Conservation (phyloP, 2,329 filamentous ascomycete species). For the Colletotrichum destructivum region DNA sequence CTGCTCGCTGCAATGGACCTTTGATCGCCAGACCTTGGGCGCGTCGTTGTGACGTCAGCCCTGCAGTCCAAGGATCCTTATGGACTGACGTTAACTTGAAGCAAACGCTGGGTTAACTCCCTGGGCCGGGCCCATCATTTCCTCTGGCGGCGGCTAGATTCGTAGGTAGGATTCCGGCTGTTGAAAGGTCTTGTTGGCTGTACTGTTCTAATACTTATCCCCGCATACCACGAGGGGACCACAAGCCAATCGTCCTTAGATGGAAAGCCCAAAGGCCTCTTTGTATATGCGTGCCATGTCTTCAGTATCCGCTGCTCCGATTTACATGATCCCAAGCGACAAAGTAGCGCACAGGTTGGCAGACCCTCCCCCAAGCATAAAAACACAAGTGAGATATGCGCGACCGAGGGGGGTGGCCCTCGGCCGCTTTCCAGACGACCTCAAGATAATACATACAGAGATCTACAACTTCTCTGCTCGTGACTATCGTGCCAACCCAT, state of each 20-base stretch:
- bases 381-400: conserved; percentile 24
- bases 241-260: too few species aligned
- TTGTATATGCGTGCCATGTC: conserved; percentile 37
- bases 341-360: conserved; percentile 20
- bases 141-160: background rate
- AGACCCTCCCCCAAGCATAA: conserved; percentile 13
- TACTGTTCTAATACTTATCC: background rate
- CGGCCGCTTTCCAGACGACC: conserved; percentile 23
- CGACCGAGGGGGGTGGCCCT: background rate
- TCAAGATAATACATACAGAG: conserved; percentile 40
- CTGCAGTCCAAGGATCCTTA: too few species aligned
- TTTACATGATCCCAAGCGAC: conserved; percentile 26
- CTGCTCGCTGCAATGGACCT: background rate
- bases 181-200: background rate
- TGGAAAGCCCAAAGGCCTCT: conserved; percentile 25
- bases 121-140: too few species aligned
- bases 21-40: background rate
- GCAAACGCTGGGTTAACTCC: too few species aligned
- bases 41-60: background rate
- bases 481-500: conserved; percentile 36
- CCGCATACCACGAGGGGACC: background rate
- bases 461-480: conserved; percentile 33
- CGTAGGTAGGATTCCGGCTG: too few species aligned
- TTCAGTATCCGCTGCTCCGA: conserved; percentile 35
- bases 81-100: background rate